Evolutionary conservation across 1,284 basidiomycete genomes (phyloP).

Genomic region (Boletus smithii): DNA sequence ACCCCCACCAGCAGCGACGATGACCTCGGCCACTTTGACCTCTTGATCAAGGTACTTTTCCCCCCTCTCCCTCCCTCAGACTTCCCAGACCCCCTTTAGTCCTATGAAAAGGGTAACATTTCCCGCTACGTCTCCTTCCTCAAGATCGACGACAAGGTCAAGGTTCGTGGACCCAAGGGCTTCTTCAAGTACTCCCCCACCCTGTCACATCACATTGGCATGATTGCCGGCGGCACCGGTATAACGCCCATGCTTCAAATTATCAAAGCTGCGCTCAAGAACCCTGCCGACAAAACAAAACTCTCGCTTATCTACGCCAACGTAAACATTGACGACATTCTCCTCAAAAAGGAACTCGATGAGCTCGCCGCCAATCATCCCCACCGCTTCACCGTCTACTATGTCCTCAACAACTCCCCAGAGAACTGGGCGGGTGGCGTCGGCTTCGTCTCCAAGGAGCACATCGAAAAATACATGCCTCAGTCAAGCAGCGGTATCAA

Average conservation of each 20-base stretch:
- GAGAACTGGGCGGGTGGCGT: conserved; percentile 82
- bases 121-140: conserved; percentile 80
- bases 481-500: conserved; percentile 67
- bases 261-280: conserved; percentile 85
- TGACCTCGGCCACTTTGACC: conserved; percentile 90
- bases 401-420: conserved; percentile 93
- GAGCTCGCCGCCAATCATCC: conserved; percentile 67
- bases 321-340: conserved; percentile 84
- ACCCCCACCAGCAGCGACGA: conserved; percentile 94
- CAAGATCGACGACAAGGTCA: conserved; percentile 82
- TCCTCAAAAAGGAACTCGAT: conserved; percentile 86
- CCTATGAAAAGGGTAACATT: conserved; percentile 96
- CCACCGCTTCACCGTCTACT: conserved; percentile 78
- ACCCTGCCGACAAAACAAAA: conserved; percentile 80
- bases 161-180: conserved; percentile 94
- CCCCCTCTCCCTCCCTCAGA: conserved; percentile 1
- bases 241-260: conserved; percentile 99
- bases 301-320: conserved; percentile 94
- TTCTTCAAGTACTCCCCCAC: conserved; percentile 80
- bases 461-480: conserved; percentile 77
- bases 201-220: conserved; percentile 76
- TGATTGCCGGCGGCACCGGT: conserved; percentile 96
- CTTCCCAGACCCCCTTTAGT: conserved; percentile 41
- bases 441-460: conserved; percentile 94
- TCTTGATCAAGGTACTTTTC: conserved; percentile 84